Evolutionary conservation across 768 basidiomycete species (phyloP).

Genomic region (Termitomyces sp.): DNA sequence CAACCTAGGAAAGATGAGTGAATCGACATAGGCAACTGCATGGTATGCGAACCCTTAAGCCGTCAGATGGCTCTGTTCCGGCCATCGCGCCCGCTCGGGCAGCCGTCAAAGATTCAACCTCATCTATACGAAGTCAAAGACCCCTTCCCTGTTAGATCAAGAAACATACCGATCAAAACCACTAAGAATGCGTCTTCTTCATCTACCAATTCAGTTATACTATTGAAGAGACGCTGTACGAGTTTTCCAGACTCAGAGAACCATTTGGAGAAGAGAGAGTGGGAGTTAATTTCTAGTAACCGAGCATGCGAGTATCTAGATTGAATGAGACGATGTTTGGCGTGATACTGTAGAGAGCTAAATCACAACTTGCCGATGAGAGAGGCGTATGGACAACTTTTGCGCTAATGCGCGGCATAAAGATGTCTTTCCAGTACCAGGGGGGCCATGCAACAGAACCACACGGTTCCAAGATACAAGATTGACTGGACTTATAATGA

Average conservation of each 20-base stretch:
- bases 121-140: slow-evolving; percentile 52
- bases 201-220: slow-evolving; percentile 86
- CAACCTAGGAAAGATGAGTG: slow-evolving; percentile 54
- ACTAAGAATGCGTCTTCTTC: slow-evolving; percentile 90
- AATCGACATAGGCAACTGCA: not conserved
- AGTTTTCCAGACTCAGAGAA: slow-evolving; percentile 99
- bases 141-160: not conserved
- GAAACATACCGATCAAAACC: slow-evolving; percentile 76
- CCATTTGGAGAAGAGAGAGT: slow-evolving; percentile 97
- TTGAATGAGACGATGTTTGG: not conserved
- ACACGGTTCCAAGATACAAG: slow-evolving; percentile 95
- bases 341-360: not conserved
- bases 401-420: slow-evolving; percentile 93
- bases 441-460: slow-evolving; percentile 91
- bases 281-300: slow-evolving; percentile 95
- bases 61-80: slow-evolving; percentile 94
- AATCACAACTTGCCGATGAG: slow-evolving; percentile 54
- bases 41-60: slow-evolving; percentile 56
- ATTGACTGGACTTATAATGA: slow-evolving; percentile 51
- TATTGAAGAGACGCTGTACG: slow-evolving; percentile 87
- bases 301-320: slow-evolving; percentile 79
- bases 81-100: slow-evolving; percentile 93
- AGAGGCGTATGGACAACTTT: slow-evolving; percentile 87
- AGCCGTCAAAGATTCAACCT: slow-evolving; percentile 94
- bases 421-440: slow-evolving; percentile 96